phyloP scores from a whole-genome alignment of 148 eudicot species.

The Euryodendron excelsum region DNA sequence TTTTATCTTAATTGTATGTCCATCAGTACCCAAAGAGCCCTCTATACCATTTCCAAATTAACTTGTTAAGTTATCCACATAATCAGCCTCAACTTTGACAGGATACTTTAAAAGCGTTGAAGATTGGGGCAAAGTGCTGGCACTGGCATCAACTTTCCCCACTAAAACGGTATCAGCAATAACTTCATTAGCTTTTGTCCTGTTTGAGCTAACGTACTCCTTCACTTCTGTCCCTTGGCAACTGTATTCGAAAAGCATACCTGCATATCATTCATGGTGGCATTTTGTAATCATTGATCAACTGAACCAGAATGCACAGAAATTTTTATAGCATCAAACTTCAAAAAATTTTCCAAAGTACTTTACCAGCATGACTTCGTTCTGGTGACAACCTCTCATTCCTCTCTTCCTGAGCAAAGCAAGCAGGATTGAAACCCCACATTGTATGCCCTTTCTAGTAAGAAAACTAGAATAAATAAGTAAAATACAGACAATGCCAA shows the following conservation, averaged over 20 bases:
- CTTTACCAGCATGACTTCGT: conserved; percentile 23
- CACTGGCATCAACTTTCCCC: conserved; percentile 21
- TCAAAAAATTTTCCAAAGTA: background rate
- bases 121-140: conserved; percentile 9
- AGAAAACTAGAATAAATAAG: background rate
- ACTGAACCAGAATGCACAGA: conserved; percentile 10
- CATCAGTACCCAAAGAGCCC: conserved; percentile 17
- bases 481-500: background rate
- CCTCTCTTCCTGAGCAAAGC: conserved; percentile 21
- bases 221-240: conserved; percentile 13
- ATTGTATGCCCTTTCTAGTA: background rate
- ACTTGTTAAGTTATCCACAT: conserved; percentile 7
- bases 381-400: conserved; percentile 7
- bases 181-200: conserved; percentile 15
- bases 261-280: conserved; percentile 24
- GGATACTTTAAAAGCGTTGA: conserved; percentile 22
- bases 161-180: conserved; percentile 5
- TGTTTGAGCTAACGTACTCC: conserved; percentile 16
- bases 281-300: conserved; percentile 11
- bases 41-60: conserved; percentile 15
- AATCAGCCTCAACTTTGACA: conserved; percentile 19
- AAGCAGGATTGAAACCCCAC: conserved; percentile 15
- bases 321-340: background rate
- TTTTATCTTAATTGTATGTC: conserved; percentile 25
- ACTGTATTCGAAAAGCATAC: conserved; percentile 18